Base-by-base conservation (phyloP, 768 basidiomycete genomes). In the Sarcomyxa edulis region DNA sequence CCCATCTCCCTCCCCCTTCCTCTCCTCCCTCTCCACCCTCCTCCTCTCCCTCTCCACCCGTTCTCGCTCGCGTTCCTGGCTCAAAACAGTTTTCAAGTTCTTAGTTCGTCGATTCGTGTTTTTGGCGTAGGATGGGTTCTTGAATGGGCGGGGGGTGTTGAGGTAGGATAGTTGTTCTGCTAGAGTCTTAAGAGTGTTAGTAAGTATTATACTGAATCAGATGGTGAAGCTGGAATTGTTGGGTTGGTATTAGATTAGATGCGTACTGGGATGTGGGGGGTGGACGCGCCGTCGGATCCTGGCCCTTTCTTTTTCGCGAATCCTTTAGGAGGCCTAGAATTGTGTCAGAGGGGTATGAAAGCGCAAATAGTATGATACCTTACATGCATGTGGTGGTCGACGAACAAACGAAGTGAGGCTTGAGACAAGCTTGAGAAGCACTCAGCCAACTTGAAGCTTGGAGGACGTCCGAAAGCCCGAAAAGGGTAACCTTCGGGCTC, bases 41-140 rank as follows among this genome's bases (percentile, higher is more conserved):
- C 71, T 61, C 8, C 67, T 61, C 49, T 88, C 86, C 9, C 84
- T 66, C 40, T 83, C 82, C 22, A 67, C 53, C n/a, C 76, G 66
- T 45, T 89, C 85, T 1, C 82, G 71, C 48, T 92, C 89, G 5
- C 84, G 74, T 53, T 91, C 89, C 47, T 86, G 83, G 1, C 74
- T 72, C 15, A 92, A 65, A 2, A 92, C 80, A 3, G 78, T 69
- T 60, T 91, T 92, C 50, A 89, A 54, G 47, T 88, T 87, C 66
- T 86, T 89, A 15, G 84, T 76, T 15, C 87, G 70, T 6, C 86
- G 69, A 43, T 78, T 84, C 6, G 71, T 51, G 48, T 87, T 86
- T 60, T 82, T 87, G 6, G 66, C 67, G 50, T 87, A 85, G 19
- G 68, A 56, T 1, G 76, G 69, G 47, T 81, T 87, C 60, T 92